A percentile compares a stretch with the other conserved stretches of the same genome.
phyloP scores from a whole-genome alignment of 768 basidiomycete genomes.

The Galerina sulciceps region DNA sequence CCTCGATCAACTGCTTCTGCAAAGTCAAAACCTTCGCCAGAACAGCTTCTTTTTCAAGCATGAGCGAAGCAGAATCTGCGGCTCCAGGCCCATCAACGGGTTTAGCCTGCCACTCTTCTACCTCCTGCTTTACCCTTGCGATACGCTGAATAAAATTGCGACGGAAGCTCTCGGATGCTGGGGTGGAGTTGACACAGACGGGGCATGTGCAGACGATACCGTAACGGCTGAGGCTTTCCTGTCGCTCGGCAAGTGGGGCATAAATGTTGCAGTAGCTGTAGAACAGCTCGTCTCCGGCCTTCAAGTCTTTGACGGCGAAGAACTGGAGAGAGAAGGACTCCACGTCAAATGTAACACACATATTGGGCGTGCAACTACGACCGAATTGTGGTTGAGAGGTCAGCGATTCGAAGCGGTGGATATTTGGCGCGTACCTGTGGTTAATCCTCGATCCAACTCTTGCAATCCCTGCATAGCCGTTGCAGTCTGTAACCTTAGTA shows the following conservation, averaged over 20 bases:
- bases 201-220: conserved; percentile 30
- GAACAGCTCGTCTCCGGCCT: conserved; percentile 34
- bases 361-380: conserved; percentile 37
- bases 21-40: no score
- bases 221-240: conserved; percentile 29
- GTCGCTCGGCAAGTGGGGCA: conserved; percentile 23
- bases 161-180: no score
- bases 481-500: no score
- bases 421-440: conserved; percentile 32
- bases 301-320: conserved; percentile 29
- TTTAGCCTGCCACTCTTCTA: no score
- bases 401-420: not conserved
- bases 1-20: no score
- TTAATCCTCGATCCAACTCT: conserved; percentile 32
- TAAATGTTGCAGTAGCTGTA: conserved; percentile 28
- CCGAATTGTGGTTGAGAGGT: not conserved
- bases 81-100: no score
- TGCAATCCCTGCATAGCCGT: conserved; percentile 17
- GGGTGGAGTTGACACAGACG: not conserved
- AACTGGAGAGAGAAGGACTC: conserved; percentile 33
- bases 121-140: no score
- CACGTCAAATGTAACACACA: conserved; percentile 27
- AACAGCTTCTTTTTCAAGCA: no score
- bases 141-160: no score
- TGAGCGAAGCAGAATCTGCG: no score